Evolutionary conservation across 192 early-diverging fungal species (phyloP), one percentile per base, ranked within the genome.

Genomic region (Coemansia sp.): DNA sequence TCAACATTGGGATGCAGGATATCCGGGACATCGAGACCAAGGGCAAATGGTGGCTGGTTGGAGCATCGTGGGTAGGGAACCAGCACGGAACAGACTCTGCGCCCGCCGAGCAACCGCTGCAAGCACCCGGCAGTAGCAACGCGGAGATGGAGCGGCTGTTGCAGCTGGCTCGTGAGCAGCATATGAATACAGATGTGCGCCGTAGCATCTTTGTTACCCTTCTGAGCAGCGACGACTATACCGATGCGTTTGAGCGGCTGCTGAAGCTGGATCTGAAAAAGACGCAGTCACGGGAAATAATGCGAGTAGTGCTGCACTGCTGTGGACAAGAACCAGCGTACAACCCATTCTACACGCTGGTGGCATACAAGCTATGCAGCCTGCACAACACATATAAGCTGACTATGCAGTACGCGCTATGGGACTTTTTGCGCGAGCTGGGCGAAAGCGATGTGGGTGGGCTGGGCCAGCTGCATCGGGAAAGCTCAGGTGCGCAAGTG

Each of bases 11-110:
- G 30, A 65, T 99, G 41, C 78, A 85, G 10, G 96, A 99, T 57
- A 96, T 99, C 61, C 81, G 81, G 39, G 76, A 83, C 10, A 74
- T 91, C 30, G 83, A 85, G 15, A 89, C 87, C 10, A 91, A 91
- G 59, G 94, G 94, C 64, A 94, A 93, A 70, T 99, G 96, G 96
- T 99, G 96, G 96, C 79, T 97, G 20, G 91, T 97, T 7, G 96
- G 96, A 19, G 80, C 93, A 3, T 90, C 92, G 15, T 99, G 96
- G 95, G 84, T 82, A 16, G 92, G 90, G 30, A 70, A 72, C 49
- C 62, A 81, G 59, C 43, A 73, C 18, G 31, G 39, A 3, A 55
- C 35, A 20, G 54, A 52, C 18, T 36, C 16, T 31, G 31, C 48
- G 31, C 11, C 14, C 26, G 5, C 11, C 5, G 38, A 44, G 40